Evolutionary conservation across 2,329 filamentous ascomycete species (phyloP).

Genomic region (Lojkania enalia): DNA sequence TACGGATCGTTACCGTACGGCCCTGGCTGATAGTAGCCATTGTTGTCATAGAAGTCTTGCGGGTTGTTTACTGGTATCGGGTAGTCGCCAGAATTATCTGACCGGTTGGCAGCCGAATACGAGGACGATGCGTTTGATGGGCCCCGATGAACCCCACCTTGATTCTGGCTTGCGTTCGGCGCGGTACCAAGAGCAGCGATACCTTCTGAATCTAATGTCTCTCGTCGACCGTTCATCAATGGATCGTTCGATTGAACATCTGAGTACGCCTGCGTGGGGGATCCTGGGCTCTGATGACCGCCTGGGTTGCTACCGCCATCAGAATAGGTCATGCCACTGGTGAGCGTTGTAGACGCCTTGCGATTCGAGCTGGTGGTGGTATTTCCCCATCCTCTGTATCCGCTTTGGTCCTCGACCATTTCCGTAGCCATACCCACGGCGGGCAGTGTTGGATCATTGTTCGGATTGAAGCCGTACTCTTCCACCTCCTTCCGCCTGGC

Average conservation of each 20-base stretch:
- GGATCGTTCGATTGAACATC: conserved; percentile 72
- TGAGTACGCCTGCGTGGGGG: conserved; percentile 67
- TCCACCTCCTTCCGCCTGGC: conserved; percentile 93
- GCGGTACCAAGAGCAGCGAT: conserved; percentile 75
- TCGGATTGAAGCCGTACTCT: conserved; percentile 98
- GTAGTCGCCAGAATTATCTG: conserved; percentile 63
- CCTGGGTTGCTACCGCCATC: conserved; percentile 65
- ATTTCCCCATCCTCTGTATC: conserved; percentile 94
- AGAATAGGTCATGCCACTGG: conserved; percentile 72
- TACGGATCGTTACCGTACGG: conserved; percentile 61
- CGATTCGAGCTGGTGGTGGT: conserved; percentile 70
- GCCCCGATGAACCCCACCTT: conserved; percentile 75
- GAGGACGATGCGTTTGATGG: conserved; percentile 95
- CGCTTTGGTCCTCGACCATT: conserved; percentile 74
- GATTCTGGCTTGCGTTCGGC: conserved; percentile 66
- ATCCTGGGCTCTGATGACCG: conserved; percentile 57
- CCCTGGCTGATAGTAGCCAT: conserved; percentile 59
- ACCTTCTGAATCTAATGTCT: conserved; percentile 72
- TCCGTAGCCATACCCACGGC: conserved; percentile 62
- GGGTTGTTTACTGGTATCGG: conserved; percentile 52
- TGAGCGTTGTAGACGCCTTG: conserved; percentile 88
- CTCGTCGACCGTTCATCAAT: conserved; percentile 55
- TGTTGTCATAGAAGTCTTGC: conserved; percentile 58
- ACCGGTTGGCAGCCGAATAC: conserved; percentile 81
- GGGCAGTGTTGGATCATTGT: conserved; percentile 82